Evolutionary conservation across 257 asterid genomes (phyloP).

Genomic region (Thymus mandschuricus): DNA sequence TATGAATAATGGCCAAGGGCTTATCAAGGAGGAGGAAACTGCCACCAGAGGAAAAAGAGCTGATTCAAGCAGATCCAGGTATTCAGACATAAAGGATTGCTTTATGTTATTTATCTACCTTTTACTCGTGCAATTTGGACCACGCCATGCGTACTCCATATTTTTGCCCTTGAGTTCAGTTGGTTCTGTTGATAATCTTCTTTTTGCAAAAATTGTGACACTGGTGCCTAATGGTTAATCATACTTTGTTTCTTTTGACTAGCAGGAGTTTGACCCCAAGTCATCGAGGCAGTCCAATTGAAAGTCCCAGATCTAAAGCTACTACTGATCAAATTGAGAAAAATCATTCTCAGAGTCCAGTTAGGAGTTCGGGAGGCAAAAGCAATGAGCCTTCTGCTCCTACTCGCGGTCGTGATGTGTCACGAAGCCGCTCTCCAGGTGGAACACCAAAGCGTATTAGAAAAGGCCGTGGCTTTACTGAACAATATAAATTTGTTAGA

Average conservation of each 20-base stretch:
- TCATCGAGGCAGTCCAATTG: constrained; percentile 40
- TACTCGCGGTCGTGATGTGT: constrained; percentile 47
- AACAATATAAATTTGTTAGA: constrained; percentile 75
- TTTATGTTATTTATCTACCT: constrained; percentile 20
- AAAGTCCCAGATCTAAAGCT: constrained; percentile 45
- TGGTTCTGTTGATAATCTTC: constrained; percentile 22
- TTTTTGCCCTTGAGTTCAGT: constrained; percentile 11
- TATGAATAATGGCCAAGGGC: constrained; percentile 51
- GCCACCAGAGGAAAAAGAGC: constrained; percentile 30
- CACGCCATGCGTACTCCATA: background rate
- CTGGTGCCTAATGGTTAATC: constrained; percentile 1
- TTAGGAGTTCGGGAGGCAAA: constrained; percentile 43
- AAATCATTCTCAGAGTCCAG: constrained; percentile 47
- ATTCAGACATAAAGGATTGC: background rate
- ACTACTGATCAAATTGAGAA: constrained; percentile 41
- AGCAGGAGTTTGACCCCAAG: constrained; percentile 63
- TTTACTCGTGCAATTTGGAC: constrained; percentile 8
- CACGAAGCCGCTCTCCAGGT: constrained; percentile 72
- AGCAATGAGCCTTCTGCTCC: constrained; percentile 45
- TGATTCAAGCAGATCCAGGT: constrained; percentile 69
- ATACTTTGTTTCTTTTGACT: constrained; percentile 20
- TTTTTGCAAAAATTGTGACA: background rate
- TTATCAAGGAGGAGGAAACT: constrained; percentile 37
- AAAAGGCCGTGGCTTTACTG: constrained; percentile 98
- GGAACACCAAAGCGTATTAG: constrained; percentile 82